Percentiles rank a stretch among this genome's conserved stretches.
Conservation (phyloP, 768 basidiomycete species). For the Suillus plorans region DNA sequence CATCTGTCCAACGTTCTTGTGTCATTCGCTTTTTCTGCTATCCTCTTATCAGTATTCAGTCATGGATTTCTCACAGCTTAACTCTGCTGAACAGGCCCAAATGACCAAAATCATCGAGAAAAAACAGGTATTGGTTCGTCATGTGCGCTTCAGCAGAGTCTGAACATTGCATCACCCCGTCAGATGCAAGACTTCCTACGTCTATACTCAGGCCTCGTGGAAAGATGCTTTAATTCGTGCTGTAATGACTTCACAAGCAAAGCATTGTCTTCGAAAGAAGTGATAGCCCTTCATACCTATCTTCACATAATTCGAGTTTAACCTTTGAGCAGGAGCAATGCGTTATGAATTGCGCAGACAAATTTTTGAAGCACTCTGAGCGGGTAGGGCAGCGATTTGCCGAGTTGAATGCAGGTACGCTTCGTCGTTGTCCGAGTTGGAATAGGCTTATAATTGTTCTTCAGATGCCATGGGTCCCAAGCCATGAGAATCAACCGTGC, state of each 20-base stretch:
- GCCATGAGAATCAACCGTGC: conserved; percentile 19
- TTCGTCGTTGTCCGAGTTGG: neutral
- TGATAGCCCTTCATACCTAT: conserved; percentile 24
- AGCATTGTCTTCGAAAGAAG: conserved; percentile 92
- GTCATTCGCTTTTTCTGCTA: conserved; percentile 3
- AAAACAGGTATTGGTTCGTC: conserved; percentile 69
- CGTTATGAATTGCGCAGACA: conserved; percentile 92
- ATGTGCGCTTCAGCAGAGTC: neutral
- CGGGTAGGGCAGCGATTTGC: conserved; percentile 90
- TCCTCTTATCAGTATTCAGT: conserved; percentile 9
- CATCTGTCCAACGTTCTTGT: conserved; percentile 8
- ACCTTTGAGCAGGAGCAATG: conserved; percentile 70
- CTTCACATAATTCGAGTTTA: conserved; percentile 9
- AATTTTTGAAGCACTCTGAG: conserved; percentile 96
- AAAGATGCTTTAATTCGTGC: conserved; percentile 94
- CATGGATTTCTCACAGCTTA: conserved; percentile 94
- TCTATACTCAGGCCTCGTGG: conserved; percentile 92
- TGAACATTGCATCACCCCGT: conserved; percentile 6
- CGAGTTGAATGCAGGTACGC: conserved; percentile 87
- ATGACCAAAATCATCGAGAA: conserved; percentile 94
- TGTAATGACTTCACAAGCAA: conserved; percentile 97
- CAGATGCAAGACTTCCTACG: conserved; percentile 99
- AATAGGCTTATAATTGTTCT: conserved; percentile 3
- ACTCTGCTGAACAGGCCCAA: conserved; percentile 90
- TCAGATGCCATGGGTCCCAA: conserved; percentile 34